These are phyloP conservation scores for Lactarius deliciosus DNA, from an alignment of 768 basidiomycete genomes.

Conservation along the genomic window DNA sequence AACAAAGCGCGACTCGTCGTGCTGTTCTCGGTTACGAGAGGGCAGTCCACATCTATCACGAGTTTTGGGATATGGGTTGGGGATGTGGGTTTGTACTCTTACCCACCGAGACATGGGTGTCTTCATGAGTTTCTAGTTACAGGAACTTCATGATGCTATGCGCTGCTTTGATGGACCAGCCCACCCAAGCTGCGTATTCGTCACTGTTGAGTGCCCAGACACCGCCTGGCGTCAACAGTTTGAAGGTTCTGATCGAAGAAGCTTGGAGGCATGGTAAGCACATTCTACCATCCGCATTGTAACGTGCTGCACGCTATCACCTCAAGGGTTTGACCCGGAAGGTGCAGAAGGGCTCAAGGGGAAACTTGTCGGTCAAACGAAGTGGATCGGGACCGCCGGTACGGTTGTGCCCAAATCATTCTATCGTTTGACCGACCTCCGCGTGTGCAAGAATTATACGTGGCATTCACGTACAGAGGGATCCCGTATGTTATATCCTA, in stretches of 20 bases:
- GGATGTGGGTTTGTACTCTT: constrained; percentile 43
- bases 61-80: constrained; percentile 65
- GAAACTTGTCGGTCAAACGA: constrained; percentile 53
- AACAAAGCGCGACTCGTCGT: constrained; percentile 47
- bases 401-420: constrained; percentile 18
- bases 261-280: constrained; percentile 72
- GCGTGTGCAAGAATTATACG: constrained; percentile 60
- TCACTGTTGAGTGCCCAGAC: constrained; percentile 54
- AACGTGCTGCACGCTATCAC: constrained; percentile 2
- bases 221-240: constrained; percentile 66
- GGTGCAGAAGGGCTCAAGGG: constrained; percentile 62
- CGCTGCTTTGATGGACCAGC: constrained; percentile 67
- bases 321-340: constrained; percentile 67
- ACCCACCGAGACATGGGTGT: constrained; percentile 16
- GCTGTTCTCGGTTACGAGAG: constrained; percentile 65
- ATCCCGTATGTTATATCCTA: constrained; percentile 63
- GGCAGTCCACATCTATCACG: constrained; percentile 57
- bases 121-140: constrained; percentile 49
- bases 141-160: constrained; percentile 83
- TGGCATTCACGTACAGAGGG: constrained; percentile 73
- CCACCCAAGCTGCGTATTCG: constrained; percentile 58
- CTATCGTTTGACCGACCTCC: constrained; percentile 11
- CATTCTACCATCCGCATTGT: background rate
- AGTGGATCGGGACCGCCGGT: constrained; percentile 86
- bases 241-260: constrained; percentile 77